Evolutionary conservation across 2,329 filamentous ascomycete genomes (phyloP), one percentile per base, ranked within the genome.

Genomic region (Pseudogymnoascus pannorum): DNA sequence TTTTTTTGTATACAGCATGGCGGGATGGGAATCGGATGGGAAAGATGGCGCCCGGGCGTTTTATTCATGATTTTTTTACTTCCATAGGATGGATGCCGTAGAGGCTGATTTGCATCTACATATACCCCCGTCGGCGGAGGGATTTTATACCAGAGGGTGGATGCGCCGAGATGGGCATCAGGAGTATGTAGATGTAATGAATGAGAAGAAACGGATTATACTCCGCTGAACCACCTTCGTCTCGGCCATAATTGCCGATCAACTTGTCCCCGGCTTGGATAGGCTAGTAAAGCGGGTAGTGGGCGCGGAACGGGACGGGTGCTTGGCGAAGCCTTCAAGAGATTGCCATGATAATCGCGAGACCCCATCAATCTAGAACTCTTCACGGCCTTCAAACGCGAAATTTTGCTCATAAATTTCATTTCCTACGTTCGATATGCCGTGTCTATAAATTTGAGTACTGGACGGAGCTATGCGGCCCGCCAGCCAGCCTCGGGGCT

Each of bases 1-100:
- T 31, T 54, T 31, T 54, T 31, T 54, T 54, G 24, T 54, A 31
- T 54, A 54, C 44, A 54, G 44, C 44, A 54, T 54, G 44, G 44
- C 44, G 44, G 24, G 24, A 54, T 54, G n/a, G 44, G 44, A 24
- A 12, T 31, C n/a, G 44, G 44, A 29, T 29, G 24, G 44, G 44
- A 54, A 54, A 54, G n/a, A 54, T 18, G 44, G 44, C 24, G 44
- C 44, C 12, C 24, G 44, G 24, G 44, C n/a, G 44, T 54, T 54
- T 54, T 18, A 54, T 54, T 54, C 44, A 29, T 9, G 22, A 22
- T 54, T 18, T 12, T 16, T 18, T 54, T 54, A 31, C 24, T 18
- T 54, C 44, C 24, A 54, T 54, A 12, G 44, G 44, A 29, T 31
- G 44, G 44, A 54, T 54, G 24, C 44, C 44, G 24, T 14, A 54